These are phyloP conservation scores for Syzygium aromaticum DNA, from an alignment of 345 rosid species.

Conservation along the genomic window DNA sequence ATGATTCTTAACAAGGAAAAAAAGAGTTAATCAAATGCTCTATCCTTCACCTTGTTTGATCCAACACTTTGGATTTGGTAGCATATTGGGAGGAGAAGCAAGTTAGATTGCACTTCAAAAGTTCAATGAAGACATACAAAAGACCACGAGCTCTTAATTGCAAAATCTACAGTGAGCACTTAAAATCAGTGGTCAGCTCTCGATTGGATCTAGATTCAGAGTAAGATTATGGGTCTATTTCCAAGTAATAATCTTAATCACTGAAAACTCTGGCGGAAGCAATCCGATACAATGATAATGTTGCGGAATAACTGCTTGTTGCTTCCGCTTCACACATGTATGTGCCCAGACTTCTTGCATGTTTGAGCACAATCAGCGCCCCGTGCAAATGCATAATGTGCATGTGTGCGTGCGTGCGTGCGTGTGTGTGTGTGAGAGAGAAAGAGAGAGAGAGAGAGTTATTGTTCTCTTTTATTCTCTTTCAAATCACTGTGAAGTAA, in stretches of 20 bases:
- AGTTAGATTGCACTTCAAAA: not conserved
- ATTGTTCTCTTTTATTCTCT: not conserved
- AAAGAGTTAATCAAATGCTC: not conserved
- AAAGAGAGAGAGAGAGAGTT: not conserved
- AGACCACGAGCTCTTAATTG: not conserved
- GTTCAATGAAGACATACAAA: not conserved
- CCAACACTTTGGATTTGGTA: not conserved
- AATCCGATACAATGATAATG: not conserved
- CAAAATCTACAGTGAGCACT: not conserved
- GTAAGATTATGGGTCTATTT: not conserved
- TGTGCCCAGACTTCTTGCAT: not conserved
- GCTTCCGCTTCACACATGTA: not conserved
- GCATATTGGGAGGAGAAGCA: not conserved
- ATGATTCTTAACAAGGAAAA: too few relatives aligned
- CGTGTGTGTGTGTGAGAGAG: not conserved
- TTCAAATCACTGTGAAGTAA: not conserved
- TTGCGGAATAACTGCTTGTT: not conserved
- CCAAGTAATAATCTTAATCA: not conserved
- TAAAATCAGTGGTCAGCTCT: not conserved
- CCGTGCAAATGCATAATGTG: not conserved
- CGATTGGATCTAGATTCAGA: not conserved
- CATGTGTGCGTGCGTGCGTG: too few relatives aligned
- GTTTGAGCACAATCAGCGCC: not conserved
- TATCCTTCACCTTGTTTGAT: not conserved
- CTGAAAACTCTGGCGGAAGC: not conserved